Evolutionary conservation across 2,329 filamentous ascomycete genomes (phyloP).

Genomic region (Colletotrichum endophyticum): DNA sequence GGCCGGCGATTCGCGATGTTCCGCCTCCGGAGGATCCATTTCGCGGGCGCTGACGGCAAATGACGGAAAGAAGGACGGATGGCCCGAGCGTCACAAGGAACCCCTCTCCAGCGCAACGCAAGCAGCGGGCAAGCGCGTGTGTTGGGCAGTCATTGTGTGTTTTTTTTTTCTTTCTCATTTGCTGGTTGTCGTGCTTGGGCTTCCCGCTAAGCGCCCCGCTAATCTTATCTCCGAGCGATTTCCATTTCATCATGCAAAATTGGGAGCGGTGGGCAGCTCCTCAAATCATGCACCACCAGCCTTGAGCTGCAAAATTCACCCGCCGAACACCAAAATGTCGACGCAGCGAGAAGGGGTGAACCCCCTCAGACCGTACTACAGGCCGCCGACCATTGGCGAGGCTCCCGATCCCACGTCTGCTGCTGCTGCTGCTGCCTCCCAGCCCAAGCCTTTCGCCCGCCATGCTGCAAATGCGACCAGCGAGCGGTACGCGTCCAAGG

Average conservation of each 20-base stretch:
- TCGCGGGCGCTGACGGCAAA: not conserved
- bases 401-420: slow-evolving; percentile 38
- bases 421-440: slow-evolving; percentile 30
- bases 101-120: not conserved
- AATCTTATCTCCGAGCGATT: slow-evolving; percentile 28
- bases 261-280: slow-evolving; percentile 20
- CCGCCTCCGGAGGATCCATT: not conserved
- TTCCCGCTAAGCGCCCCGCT: not conserved
- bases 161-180: not conserved
- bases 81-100: not conserved
- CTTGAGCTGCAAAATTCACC: slow-evolving; percentile 10
- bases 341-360: slow-evolving; percentile 57
- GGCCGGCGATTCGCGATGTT: slow-evolving; percentile 11
- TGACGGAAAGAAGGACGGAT: not conserved
- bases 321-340: slow-evolving; percentile 47
- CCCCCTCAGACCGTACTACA: slow-evolving; percentile 74
- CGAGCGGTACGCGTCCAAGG: slow-evolving; percentile 60
- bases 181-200: not conserved
- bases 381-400: slow-evolving; percentile 62
- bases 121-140: not conserved
- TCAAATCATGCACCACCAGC: not conserved
- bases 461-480: slow-evolving; percentile 42
- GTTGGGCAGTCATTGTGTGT: not conserved
- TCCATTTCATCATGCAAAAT: slow-evolving; percentile 31
- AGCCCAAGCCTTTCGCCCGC: slow-evolving; percentile 50